Evolutionary conservation across 352 stramenopile species (phyloP).

Genomic region (Pythium guiyangense): DNA sequence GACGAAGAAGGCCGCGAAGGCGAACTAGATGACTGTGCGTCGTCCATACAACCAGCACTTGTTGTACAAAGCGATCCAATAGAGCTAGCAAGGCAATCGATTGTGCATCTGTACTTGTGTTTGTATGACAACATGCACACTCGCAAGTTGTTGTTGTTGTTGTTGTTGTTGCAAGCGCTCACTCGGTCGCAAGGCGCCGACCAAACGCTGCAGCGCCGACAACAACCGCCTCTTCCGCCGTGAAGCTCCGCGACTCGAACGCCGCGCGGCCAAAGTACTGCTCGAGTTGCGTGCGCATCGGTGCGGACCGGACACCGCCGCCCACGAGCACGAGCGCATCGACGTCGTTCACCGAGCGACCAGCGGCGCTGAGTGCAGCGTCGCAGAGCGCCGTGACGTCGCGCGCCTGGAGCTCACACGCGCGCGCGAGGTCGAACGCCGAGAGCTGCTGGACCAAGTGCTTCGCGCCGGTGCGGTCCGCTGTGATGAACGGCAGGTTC

Average conservation of each 20-base stretch:
- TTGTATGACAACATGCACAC: not conserved
- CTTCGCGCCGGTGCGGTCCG: conserved; percentile 58
- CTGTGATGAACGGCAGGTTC: conserved; percentile 78
- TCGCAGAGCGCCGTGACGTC: conserved; percentile 33
- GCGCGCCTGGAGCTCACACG: conserved; percentile 33
- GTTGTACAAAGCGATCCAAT: too few species aligned
- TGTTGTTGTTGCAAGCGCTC: not conserved
- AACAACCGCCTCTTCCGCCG: conserved; percentile 56
- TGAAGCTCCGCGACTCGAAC: conserved; percentile 47
- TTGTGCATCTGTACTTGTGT: not conserved
- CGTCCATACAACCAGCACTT: too few species aligned
- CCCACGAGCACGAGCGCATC: conserved; percentile 51
- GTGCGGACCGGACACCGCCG: conserved; percentile 46
- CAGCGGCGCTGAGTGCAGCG: conserved; percentile 21
- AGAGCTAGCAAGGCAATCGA: not conserved
- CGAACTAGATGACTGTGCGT: not conserved
- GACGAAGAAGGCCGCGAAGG: conserved; percentile 21
- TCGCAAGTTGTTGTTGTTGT: too few species aligned
- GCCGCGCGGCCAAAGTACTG: conserved; percentile 38
- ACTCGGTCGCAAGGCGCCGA: conserved; percentile 25
- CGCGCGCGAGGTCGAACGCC: conserved; percentile 40
- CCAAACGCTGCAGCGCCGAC: conserved; percentile 55
- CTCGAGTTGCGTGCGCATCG: conserved; percentile 45
- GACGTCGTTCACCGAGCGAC: conserved; percentile 36
- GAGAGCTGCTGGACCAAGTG: conserved; percentile 66